Base-by-base conservation (phyloP, 768 basidiomycete species). In the Lactarius vividus region DNA sequence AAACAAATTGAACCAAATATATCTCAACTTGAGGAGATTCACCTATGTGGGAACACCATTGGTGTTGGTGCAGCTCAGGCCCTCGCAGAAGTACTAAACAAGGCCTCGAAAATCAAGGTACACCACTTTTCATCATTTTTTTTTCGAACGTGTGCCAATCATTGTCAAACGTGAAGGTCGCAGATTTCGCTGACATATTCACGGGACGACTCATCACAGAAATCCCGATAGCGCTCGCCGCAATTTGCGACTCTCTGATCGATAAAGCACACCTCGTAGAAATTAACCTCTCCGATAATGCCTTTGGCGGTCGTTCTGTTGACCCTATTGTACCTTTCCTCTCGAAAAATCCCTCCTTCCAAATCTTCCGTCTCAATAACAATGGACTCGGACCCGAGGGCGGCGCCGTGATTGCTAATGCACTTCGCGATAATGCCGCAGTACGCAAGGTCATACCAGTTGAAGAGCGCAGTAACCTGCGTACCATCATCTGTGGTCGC, bases 111-210 rank as follows among this genome's bases (percentile, higher is more conserved):
- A 2, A 77, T 98, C 57, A 89, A 88, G 83, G 96, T 93, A 67
- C 61, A 83, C 74, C 8, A 2, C 57, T 40, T 62, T 42, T 37
- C 11, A 10, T 6, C 29, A 63, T 53, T 46, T 26, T n/a, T 46
- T n/a, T n/a, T 52, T 62, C 67, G 59, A 70, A 53, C 54, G 3
- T 29, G 23, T 55, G 23, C 26, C 23, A 44, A 42, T 18, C 57
- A 42, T 46, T 29, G 37, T 55, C 59, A n/a, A 46, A 42, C 29
- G 57, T 49, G 55, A 74, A 98, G 97, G 80, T 96, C 65, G 96
- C 96, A 71, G 89, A 98, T 80, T 92, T 98, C 70, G 91, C 94
- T 35, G 96, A 98, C 78, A 96, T 99, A 77, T 99, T 99, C 79
- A 98, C 96, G 2, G 93, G 96, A 62, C 92, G 96, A 69, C 84